These are phyloP conservation scores for Cornus suecica DNA, from an alignment of 148 eudicot genomes.

Conservation along the genomic window DNA sequence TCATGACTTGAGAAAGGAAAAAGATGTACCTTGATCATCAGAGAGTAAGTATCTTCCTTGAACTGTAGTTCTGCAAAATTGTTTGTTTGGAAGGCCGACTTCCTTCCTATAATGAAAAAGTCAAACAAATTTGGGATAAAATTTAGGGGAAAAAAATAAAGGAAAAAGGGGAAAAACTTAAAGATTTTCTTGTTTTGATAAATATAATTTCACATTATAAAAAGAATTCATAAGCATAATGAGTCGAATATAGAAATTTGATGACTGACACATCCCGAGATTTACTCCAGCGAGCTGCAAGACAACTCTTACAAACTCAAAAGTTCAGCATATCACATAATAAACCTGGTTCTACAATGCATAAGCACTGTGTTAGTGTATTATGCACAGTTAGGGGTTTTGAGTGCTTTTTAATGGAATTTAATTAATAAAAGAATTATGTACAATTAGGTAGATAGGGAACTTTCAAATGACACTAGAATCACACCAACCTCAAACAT, in stretches of 20 bases:
- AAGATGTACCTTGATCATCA: slow-evolving; percentile 68
- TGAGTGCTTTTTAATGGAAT: no score
- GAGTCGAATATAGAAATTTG: not conserved
- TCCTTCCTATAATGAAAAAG: slow-evolving; percentile 46
- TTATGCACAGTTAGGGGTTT: not conserved
- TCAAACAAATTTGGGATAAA: not conserved
- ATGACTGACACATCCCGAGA: not conserved
- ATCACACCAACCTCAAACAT: not conserved
- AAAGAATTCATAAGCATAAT: no score
- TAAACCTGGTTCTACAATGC: not conserved
- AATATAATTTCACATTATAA: no score
- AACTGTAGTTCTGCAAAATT: slow-evolving; percentile 69
- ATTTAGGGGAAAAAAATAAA: not conserved
- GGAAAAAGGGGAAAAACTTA: not conserved
- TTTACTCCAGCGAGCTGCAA: not conserved
- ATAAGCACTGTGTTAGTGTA: not conserved
- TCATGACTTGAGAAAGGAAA: slow-evolving; percentile 8
- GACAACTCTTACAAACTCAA: not conserved
- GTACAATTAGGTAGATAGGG: not conserved
- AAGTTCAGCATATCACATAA: not conserved
- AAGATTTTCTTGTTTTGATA: no score
- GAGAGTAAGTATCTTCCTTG: slow-evolving; percentile 89
- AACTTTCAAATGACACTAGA: not conserved
- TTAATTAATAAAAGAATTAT: no score
- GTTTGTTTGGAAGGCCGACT: slow-evolving; percentile 37